A percentile compares a stretch with the other conserved stretches of the same genome.
Conservation (phyloP, 2,329 filamentous ascomycete genomes). For the Paecilomyces niveus region DNA sequence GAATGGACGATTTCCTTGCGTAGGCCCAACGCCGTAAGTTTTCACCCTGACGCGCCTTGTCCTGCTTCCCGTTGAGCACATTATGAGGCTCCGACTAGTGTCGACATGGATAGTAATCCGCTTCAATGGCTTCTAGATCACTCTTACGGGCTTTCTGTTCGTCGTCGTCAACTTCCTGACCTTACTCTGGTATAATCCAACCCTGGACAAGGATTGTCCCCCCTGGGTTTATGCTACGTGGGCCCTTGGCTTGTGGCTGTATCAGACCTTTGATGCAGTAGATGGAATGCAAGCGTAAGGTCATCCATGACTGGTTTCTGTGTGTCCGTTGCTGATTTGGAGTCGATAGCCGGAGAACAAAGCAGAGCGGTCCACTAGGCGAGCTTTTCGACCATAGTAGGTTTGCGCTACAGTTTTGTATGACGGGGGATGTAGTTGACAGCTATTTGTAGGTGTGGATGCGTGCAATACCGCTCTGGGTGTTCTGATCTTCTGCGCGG, state of each 20-base stretch:
- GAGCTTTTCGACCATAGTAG: conserved; percentile 92
- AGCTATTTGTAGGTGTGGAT: conserved; percentile 58
- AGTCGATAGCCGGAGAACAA: conserved; percentile 64
- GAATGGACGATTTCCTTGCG: conserved; percentile 6
- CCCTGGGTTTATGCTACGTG: conserved; percentile 92
- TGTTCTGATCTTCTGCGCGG: conserved; percentile 81
- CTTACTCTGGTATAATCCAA: conserved; percentile 92
- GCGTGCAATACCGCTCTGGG: conserved; percentile 94
- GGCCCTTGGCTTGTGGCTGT: conserved; percentile 83
- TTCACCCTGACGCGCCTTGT: conserved; percentile 1
- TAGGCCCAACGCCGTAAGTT: conserved; percentile 45
- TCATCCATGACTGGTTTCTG: not conserved
- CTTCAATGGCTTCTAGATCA: conserved; percentile 52
- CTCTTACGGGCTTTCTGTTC: conserved; percentile 82
- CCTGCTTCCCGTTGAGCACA: not conserved
- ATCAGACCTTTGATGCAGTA: conserved; percentile 97
- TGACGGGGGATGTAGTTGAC: not conserved
- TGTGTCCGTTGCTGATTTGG: conserved; percentile 5
- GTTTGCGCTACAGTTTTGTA: conserved; percentile 8
- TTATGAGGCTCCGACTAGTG: not conserved
- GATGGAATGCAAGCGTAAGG: conserved; percentile 85
- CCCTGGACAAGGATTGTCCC: conserved; percentile 86
- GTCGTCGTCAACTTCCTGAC: conserved; percentile 85
- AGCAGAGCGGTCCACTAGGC: conserved; percentile 85
- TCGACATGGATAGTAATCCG: not conserved